Conservation (phyloP, 1,284 basidiomycete genomes). For the Ustilago loliicola region DNA sequence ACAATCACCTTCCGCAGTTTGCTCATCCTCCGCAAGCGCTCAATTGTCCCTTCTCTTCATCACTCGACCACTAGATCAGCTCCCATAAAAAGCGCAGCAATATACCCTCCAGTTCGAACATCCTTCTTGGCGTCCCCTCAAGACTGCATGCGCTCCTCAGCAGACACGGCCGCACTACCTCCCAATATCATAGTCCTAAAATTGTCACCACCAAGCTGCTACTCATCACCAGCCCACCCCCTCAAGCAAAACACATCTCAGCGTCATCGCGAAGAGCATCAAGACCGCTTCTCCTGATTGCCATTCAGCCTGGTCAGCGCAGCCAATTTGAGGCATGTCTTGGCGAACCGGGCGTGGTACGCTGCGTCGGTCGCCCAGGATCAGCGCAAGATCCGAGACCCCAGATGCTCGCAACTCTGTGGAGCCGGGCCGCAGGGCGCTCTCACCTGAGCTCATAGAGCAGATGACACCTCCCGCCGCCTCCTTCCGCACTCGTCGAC, state of each 20-base stretch:
- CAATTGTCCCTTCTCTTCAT: not conserved
- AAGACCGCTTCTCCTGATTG: not conserved
- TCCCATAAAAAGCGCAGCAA: not conserved
- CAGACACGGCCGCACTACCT: too few species aligned
- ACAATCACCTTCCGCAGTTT: conserved; percentile 2
- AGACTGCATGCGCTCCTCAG: not conserved
- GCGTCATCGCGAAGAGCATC: too few species aligned
- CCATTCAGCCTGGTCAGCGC: not conserved
- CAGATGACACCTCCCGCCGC: conserved; percentile 32
- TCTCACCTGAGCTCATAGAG: conserved; percentile 34
- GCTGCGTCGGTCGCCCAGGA: conserved; percentile 27
- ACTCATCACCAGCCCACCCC: too few species aligned
- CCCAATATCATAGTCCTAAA: too few species aligned
- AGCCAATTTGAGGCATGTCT: conserved; percentile 11
- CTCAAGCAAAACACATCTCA: too few species aligned
- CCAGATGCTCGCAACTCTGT: conserved; percentile 24
- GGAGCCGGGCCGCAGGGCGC: conserved; percentile 20
- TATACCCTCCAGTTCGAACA: not conserved
- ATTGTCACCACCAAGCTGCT: too few species aligned
- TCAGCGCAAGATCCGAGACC: conserved; percentile 29
- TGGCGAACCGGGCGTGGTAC: conserved; percentile 17
- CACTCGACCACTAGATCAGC: not conserved
- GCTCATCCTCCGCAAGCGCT: not conserved
- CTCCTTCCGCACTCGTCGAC: conserved; percentile 12
- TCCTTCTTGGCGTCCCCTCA: not conserved